Conservation (phyloP, 768 basidiomycete species). For the Ramaria sp. region DNA sequence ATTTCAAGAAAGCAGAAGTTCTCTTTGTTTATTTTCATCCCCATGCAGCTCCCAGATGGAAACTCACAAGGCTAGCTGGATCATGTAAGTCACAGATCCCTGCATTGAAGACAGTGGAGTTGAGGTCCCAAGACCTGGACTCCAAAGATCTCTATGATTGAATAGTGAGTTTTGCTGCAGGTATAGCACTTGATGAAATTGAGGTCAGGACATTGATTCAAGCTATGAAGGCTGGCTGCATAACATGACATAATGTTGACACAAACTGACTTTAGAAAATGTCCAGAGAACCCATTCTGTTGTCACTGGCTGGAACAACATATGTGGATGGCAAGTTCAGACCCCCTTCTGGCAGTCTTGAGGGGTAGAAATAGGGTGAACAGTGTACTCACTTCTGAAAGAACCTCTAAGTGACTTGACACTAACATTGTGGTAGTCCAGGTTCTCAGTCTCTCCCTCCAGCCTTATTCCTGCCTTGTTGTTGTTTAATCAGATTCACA, state of each 20-base stretch:
- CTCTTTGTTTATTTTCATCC: constrained; percentile 75
- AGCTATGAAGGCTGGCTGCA: constrained; percentile 53
- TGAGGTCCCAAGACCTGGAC: constrained; percentile 70
- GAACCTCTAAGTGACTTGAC: constrained; percentile 53
- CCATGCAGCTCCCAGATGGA: constrained; percentile 69
- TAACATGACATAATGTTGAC: constrained; percentile 19
- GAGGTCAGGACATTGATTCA: constrained; percentile 51
- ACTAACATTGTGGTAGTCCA: constrained; percentile 23
- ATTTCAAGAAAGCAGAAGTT: constrained; percentile 68
- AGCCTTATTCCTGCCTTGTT: constrained; percentile 33
- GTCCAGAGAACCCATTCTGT: constrained; percentile 35
- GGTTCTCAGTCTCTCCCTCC: constrained; percentile 31
- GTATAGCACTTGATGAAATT: constrained; percentile 45
- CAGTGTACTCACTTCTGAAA: constrained; percentile 32
- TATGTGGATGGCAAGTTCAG: constrained; percentile 29
- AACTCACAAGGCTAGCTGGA: constrained; percentile 62
- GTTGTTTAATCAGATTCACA: constrained; percentile 27
- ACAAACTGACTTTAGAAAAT: neutral
- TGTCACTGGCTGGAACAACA: constrained; percentile 40
- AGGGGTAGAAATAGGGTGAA: constrained; percentile 17
- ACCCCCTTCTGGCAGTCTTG: constrained; percentile 13
- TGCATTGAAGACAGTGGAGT: constrained; percentile 78
- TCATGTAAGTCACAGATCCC: constrained; percentile 57
- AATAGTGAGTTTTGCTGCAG: constrained; percentile 63
- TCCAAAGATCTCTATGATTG: constrained; percentile 73